phyloP scores from a whole-genome alignment of 306 rosid genomes.

The Gastrolobium villosum region DNA sequence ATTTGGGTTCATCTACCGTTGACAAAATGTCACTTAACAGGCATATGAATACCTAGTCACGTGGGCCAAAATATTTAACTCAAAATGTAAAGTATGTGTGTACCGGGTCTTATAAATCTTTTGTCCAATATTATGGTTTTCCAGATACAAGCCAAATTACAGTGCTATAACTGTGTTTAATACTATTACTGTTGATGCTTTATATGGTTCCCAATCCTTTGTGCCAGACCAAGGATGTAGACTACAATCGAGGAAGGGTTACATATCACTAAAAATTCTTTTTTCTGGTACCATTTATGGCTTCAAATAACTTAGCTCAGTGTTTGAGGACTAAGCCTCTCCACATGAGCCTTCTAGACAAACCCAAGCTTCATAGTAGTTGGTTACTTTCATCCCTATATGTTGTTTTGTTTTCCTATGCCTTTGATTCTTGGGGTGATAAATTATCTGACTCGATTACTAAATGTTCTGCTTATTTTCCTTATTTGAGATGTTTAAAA shows the following conservation, averaged over 20 bases:
- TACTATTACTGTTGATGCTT: background rate
- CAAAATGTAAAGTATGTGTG: background rate
- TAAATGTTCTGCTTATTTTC: background rate
- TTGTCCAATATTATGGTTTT: background rate
- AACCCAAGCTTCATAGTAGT: background rate
- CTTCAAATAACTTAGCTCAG: background rate
- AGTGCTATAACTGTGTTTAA: background rate
- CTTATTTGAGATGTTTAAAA: background rate
- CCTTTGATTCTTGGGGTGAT: background rate
- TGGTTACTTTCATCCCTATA: background rate
- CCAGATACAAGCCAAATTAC: background rate
- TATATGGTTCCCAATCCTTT: no score
- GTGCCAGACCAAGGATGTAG: no score
- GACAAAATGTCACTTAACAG: background rate
- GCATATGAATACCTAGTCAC: background rate
- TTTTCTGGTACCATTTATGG: background rate
- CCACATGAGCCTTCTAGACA: background rate
- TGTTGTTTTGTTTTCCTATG: background rate
- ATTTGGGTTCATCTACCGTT: background rate
- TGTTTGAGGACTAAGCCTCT: background rate
- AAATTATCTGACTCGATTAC: background rate
- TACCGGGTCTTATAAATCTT: background rate
- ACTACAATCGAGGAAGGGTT: background rate
- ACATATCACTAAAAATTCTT: background rate
- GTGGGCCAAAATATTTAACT: background rate